Conservation (phyloP, 1,284 basidiomycete genomes). For the Athelia sp. region DNA sequence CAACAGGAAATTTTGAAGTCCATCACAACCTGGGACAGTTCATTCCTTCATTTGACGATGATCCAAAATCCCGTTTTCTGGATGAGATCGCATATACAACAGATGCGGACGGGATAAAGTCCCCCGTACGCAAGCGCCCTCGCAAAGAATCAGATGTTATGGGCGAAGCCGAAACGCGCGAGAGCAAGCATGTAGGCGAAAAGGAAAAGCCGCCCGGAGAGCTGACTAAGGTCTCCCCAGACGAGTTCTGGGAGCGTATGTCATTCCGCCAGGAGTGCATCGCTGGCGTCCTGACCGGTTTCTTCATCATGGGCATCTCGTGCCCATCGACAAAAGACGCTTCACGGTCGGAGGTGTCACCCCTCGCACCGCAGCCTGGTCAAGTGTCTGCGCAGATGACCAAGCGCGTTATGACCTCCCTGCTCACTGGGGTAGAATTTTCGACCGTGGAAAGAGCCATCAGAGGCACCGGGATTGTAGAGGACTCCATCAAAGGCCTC, state of each 20-base stretch:
- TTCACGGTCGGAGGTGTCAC: slow-evolving; percentile 28
- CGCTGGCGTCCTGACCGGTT: slow-evolving; percentile 80
- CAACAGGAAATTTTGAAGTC: slow-evolving; percentile 12
- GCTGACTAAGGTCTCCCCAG: slow-evolving; percentile 49
- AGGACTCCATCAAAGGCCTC: slow-evolving; percentile 60
- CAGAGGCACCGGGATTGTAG: slow-evolving; percentile 66
- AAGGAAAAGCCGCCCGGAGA: slow-evolving; percentile 32
- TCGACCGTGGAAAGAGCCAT: slow-evolving; percentile 58
- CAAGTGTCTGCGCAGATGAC: slow-evolving; percentile 61
- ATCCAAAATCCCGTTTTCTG: slow-evolving; percentile 89
- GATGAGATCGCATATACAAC: slow-evolving; percentile 79
- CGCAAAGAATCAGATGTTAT: slow-evolving; percentile 20
- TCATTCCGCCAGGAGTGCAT: slow-evolving; percentile 91
- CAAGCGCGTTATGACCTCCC: slow-evolving; percentile 60
- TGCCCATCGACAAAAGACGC: slow-evolving; percentile 13
- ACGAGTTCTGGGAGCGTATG: slow-evolving; percentile 95
- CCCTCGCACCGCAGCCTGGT: slow-evolving; percentile 49
- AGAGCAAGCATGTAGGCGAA: slow-evolving; percentile 8
- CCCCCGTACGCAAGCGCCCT: slow-evolving; percentile 53
- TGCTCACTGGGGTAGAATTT: slow-evolving; percentile 77
- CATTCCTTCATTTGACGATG: slow-evolving; percentile 88
- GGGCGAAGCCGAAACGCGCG: slow-evolving; percentile 15
- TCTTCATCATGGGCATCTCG: slow-evolving; percentile 66
- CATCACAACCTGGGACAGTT: slow-evolving; percentile 59
- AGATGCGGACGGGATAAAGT: slow-evolving; percentile 54